phyloP scores from a whole-genome alignment of 257 asterid genomes.

The Forsythia suspensa region DNA sequence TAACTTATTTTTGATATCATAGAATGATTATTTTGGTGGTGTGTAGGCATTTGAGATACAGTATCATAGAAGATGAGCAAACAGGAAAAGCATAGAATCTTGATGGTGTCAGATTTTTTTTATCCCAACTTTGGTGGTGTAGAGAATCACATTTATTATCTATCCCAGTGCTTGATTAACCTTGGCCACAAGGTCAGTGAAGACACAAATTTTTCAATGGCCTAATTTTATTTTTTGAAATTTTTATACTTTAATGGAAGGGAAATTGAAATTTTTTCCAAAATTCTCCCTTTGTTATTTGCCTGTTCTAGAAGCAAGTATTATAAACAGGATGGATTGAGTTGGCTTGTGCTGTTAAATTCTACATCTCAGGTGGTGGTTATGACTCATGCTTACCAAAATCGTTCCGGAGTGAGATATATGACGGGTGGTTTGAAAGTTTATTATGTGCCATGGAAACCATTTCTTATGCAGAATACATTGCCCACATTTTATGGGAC shows the following conservation, averaged over 20 bases:
- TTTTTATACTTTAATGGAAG: background rate
- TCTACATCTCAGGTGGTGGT: slow-evolving; percentile 67
- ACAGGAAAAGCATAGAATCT: slow-evolving; percentile 55
- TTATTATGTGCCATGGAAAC: slow-evolving; percentile 91
- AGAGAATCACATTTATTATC: slow-evolving; percentile 90
- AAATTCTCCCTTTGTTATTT: background rate
- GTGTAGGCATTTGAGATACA: slow-evolving; percentile 21
- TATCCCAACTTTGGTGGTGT: slow-evolving; percentile 97
- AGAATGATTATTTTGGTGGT: background rate
- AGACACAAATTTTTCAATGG: background rate
- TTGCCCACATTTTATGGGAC: slow-evolving; percentile 89
- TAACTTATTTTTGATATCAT: background rate
- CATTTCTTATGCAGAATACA: slow-evolving; percentile 90
- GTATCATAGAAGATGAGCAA: slow-evolving; percentile 45
- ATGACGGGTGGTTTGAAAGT: slow-evolving; percentile 93
- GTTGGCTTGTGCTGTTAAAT: background rate
- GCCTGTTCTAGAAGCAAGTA: slow-evolving; percentile 10
- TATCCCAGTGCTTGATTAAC: slow-evolving; percentile 85
- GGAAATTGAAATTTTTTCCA: background rate
- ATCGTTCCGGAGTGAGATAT: slow-evolving; percentile 91
- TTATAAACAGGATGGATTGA: background rate
- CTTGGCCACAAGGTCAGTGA: slow-evolving; percentile 86
- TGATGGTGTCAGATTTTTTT: slow-evolving; percentile 93
- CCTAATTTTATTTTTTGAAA: background rate
- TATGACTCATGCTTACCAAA: slow-evolving; percentile 90